Base-by-base conservation (phyloP, 2,329 filamentous ascomycete species). In the Trichophyton schoenleinii region DNA sequence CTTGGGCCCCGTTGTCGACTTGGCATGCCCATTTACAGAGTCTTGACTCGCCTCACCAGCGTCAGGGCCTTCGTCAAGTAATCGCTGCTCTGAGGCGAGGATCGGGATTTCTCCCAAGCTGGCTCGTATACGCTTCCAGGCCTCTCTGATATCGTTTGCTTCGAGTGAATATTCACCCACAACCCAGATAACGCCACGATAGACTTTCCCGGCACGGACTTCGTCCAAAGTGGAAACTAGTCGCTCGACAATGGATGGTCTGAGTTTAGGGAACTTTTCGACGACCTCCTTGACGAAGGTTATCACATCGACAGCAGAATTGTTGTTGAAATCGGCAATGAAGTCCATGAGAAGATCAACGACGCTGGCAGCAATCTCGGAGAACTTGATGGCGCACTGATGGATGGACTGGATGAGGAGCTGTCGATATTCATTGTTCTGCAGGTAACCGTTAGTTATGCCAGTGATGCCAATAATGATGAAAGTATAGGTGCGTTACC, bases 281-380 rank as follows among this genome's bases (percentile, higher is more conserved):
- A 97, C 92, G 2, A 99, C 94, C 73, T 99, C 94, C 77, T 99
- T 99, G 65, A 99, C 91, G 71, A 99, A 99, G 61, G 90, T 91
- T 71, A 99, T 97, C 60, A 99, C 92, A 74, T 99, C 94, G 34
- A 99, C 89, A 0, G 94, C 94, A 1, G 92, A 96, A 52, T 89
- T 88, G 71, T 95, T 96, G 79, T 95, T 97, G 74, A 97, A 96
- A 74, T 99, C 94, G 59, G 89, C 90, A 70, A 99, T 96, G 72
- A 97, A 97, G 75, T 99, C 94, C 94, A 99, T 99, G 60, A 99
- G 82, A 52, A 96, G 83, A 66, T 94, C 94, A 60, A 99, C 94
- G 15, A 99, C 94, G 71, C 90, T 97, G 53, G 92, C 89, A 28
- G 94, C 94, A 64, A 99, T 92, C 75, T 99, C 92, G 9, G 94